Conservation (phyloP, 306 rosid genomes). For the Ceratonia siliqua region DNA sequence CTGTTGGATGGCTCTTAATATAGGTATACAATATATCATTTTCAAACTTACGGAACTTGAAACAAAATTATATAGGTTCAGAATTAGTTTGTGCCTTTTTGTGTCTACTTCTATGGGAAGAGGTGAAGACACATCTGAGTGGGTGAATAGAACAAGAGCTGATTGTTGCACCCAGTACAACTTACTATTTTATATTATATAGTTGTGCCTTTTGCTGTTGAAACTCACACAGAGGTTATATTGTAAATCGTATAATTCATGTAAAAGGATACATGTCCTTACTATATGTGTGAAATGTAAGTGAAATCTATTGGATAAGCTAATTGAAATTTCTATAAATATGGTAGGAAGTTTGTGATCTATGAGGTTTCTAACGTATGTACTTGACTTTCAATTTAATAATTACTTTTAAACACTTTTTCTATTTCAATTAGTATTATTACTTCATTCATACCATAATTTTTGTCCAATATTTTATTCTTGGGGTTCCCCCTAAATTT, state of each 20-base stretch:
- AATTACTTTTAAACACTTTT: not conserved
- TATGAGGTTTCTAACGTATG: not conserved
- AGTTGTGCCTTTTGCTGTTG: not conserved
- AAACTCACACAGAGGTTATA: not conserved
- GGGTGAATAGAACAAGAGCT: not conserved
- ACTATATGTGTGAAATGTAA: not conserved
- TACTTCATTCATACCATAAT: not conserved
- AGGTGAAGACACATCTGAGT: not conserved
- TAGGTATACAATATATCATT: not conserved
- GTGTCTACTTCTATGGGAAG: not conserved
- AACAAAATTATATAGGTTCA: not conserved
- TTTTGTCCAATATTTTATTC: not conserved
- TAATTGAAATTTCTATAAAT: not conserved
- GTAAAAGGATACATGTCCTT: not conserved
- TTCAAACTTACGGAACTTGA: not conserved
- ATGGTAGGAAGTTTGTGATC: not conserved
- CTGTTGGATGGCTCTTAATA: not conserved
- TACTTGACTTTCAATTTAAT: not conserved
- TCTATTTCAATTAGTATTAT: not conserved
- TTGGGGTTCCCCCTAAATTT: not conserved
- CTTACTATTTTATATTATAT: not conserved
- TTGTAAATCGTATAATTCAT: not conserved
- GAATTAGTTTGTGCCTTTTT: not conserved
- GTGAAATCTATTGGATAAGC: not conserved
- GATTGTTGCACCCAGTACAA: not conserved